phyloP scores from a whole-genome alignment of 2,329 filamentous ascomycete species.

The Diplodia seriata region DNA sequence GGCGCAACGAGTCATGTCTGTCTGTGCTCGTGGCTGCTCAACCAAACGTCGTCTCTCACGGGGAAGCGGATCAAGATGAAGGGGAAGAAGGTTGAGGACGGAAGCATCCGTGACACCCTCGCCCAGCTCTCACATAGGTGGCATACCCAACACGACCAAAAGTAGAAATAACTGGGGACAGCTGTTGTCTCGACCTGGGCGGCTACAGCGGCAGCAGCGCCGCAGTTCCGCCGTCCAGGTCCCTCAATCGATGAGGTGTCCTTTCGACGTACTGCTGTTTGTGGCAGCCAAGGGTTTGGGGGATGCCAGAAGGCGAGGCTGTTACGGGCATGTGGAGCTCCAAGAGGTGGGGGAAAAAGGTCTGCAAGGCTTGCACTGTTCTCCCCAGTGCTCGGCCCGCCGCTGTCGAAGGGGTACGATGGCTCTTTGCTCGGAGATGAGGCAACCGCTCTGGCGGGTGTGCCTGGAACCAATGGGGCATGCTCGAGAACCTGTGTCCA shows the following conservation, averaged over 20 bases:
- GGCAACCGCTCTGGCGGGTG: conserved; percentile 1
- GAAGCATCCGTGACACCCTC: conserved; percentile 19
- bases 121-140: background rate
- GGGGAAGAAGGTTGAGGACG: background rate
- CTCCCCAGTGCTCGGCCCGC: background rate
- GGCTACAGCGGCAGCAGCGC: conserved; percentile 7
- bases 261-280: background rate
- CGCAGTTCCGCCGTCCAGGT: conserved; percentile 14
- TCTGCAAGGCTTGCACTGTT: conserved; percentile 25
- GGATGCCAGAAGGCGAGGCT: background rate
- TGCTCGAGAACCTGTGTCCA: background rate
- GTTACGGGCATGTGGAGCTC: conserved; percentile 3
- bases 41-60: background rate
- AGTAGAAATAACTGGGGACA: conserved; percentile 6
- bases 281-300: background rate
- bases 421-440: conserved; percentile 18
- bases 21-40: conserved; percentile 8
- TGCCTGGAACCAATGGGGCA: conserved; percentile 12
- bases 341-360: background rate
- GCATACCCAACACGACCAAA: background rate
- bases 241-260: background rate
- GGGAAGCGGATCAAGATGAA: background rate
- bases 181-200: conserved; percentile 14
- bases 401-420: background rate
- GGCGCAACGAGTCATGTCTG: conserved; percentile 4